Percentiles rank a stretch among this genome's conserved stretches.
Evolutionary conservation across 768 basidiomycete species (phyloP).

Genomic region (Termitomyces sp.): DNA sequence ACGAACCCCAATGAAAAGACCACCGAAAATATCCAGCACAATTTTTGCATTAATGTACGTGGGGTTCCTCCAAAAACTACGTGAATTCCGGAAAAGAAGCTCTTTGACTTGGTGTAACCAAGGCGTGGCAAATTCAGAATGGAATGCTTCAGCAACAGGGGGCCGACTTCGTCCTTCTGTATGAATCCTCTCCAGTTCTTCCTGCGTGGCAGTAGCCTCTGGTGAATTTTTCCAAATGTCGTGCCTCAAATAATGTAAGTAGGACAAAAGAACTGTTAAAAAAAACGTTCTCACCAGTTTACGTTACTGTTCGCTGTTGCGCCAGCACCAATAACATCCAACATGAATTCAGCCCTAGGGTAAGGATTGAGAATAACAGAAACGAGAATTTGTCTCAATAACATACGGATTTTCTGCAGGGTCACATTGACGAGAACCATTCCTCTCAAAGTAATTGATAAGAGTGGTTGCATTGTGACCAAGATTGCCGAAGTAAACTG

Average conservation of each 20-base stretch:
- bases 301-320: constrained; percentile 45
- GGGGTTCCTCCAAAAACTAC: constrained; percentile 53
- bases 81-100: constrained; percentile 39
- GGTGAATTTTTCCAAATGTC: constrained; percentile 41
- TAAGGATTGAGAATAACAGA: constrained; percentile 7
- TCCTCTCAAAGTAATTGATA: constrained; percentile 71
- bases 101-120: constrained; percentile 44
- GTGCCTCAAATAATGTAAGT: constrained; percentile 14
- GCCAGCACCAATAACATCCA: constrained; percentile 73
- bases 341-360: constrained; percentile 53
- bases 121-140: constrained; percentile 44
- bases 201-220: constrained; percentile 26
- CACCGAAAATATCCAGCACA: constrained; percentile 46
- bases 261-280: constrained; percentile 29
- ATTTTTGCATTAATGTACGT: constrained; percentile 59
- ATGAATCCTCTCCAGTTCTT: constrained; percentile 44
- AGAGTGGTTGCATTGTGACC: constrained; percentile 57
- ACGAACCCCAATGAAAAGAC: constrained; percentile 46
- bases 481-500: constrained; percentile 70
- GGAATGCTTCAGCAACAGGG: constrained; percentile 29
- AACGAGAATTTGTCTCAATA: not conserved
- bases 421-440: constrained; percentile 60
- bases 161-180: constrained; percentile 43
- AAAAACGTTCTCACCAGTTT: constrained; percentile 48
- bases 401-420: constrained; percentile 69